A percentile compares a stretch with the other conserved stretches of the same genome.
phyloP scores from a whole-genome alignment of 2,329 filamentous ascomycete genomes.

The Remersonia thermophila region DNA sequence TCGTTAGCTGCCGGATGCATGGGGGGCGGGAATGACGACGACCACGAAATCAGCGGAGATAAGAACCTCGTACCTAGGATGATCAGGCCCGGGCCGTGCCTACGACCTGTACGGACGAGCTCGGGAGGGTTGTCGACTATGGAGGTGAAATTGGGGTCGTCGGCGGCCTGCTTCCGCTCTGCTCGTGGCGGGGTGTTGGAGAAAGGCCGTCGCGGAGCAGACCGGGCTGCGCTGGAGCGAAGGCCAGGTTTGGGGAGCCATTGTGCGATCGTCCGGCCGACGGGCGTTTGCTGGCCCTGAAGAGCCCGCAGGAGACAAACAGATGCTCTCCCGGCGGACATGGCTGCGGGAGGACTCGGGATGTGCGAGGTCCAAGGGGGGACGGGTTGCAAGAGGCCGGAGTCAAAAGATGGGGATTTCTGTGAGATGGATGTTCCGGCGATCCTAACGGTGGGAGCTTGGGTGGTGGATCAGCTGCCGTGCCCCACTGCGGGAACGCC shows the following conservation, averaged over 20 bases:
- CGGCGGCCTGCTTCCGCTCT: constrained; percentile 40
- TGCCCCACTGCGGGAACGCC: too few species aligned
- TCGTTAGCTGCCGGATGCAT: too few species aligned
- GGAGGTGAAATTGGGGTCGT: constrained; percentile 70
- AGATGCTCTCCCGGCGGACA: constrained; percentile 9
- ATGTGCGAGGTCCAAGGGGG: neutral
- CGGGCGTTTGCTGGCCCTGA: constrained; percentile 6
- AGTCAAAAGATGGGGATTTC: too few species aligned
- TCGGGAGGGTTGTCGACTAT: constrained; percentile 76
- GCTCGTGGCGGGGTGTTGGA: constrained; percentile 22
- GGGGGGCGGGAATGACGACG: too few species aligned
- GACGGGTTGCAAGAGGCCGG: too few species aligned
- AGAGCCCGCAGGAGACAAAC: constrained; percentile 12
- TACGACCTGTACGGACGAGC: constrained; percentile 61
- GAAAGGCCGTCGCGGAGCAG: constrained; percentile 18
- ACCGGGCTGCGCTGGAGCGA: neutral
- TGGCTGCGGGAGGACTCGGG: constrained; percentile 1
- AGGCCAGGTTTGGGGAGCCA: neutral
- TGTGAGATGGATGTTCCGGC: too few species aligned
- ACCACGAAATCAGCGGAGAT: neutral
- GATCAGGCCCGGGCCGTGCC: constrained; percentile 68
- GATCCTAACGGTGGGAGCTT: too few species aligned
- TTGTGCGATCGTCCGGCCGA: constrained; percentile 5
- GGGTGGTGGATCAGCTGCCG: too few species aligned
- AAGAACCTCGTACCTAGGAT: constrained; percentile 46